Evolutionary conservation across 2,329 filamentous ascomycete species (phyloP).

Genomic region (Sclerotinia minor): DNA sequence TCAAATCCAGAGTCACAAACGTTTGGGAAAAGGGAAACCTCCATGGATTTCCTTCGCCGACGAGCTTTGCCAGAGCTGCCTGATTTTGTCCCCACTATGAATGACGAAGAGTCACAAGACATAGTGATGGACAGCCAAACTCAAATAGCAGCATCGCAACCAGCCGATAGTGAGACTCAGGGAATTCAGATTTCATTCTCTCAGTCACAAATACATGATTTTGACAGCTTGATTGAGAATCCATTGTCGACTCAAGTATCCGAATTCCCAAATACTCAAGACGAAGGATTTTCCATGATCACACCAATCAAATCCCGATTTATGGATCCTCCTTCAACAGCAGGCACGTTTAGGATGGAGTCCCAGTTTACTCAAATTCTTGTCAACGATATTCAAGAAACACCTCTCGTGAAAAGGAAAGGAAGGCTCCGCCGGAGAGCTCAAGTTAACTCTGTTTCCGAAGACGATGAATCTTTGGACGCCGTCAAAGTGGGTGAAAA

Average conservation of each 20-base stretch:
- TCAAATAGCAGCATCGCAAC: slow-evolving; percentile 47
- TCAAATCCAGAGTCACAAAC: slow-evolving; percentile 33
- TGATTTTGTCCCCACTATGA: slow-evolving; percentile 49
- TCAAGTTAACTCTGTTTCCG: slow-evolving; percentile 47
- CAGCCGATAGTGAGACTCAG: slow-evolving; percentile 39
- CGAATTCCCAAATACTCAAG: slow-evolving; percentile 76
- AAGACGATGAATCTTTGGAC: slow-evolving; percentile 37
- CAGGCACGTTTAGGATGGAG: slow-evolving; percentile 64
- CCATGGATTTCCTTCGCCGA: slow-evolving; percentile 49
- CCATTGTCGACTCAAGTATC: slow-evolving; percentile 59
- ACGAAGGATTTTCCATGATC: slow-evolving; percentile 71
- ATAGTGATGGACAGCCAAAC: slow-evolving; percentile 52
- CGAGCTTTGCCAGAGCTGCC: slow-evolving; percentile 51
- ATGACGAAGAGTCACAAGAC: slow-evolving; percentile 46
- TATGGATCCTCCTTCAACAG: slow-evolving; percentile 62
- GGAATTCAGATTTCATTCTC: slow-evolving; percentile 57
- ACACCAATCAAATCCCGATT: slow-evolving; percentile 72
- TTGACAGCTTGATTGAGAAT: slow-evolving; percentile 56
- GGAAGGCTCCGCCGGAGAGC: slow-evolving; percentile 55
- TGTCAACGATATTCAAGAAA: slow-evolving; percentile 53
- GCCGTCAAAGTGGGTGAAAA: slow-evolving; percentile 28
- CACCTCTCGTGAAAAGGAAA: slow-evolving; percentile 63
- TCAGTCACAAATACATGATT: slow-evolving; percentile 60
- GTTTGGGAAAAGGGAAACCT: slow-evolving; percentile 43
- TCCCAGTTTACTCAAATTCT: slow-evolving; percentile 29